phyloP scores from a whole-genome alignment of 2,329 filamentous ascomycete genomes.

The Aspergillus proliferans region DNA sequence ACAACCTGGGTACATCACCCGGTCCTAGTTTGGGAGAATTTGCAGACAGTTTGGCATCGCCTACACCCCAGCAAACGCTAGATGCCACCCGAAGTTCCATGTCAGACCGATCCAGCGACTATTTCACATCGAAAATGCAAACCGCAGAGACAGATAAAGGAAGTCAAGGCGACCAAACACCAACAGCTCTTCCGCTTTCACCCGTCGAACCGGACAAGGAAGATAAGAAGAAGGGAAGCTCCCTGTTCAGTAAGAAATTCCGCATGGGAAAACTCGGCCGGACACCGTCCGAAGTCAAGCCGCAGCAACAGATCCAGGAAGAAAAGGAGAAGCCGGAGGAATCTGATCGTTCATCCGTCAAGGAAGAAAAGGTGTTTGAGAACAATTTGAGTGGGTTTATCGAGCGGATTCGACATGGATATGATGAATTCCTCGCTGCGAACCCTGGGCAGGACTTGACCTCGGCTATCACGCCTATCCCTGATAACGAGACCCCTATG shows the following conservation, averaged over 20 bases:
- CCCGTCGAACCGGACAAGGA: conserved; percentile 55
- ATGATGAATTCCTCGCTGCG: conserved; percentile 37
- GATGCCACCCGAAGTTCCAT: conserved; percentile 46
- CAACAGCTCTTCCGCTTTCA: conserved; percentile 44
- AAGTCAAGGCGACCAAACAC: conserved; percentile 41
- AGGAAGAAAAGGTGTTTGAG: conserved; percentile 41
- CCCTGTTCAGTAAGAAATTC: conserved; percentile 77
- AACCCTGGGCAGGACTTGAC: conserved; percentile 33
- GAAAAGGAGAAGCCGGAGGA: conserved; percentile 58
- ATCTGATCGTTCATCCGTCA: conserved; percentile 47
- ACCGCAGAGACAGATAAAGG: conserved; percentile 48
- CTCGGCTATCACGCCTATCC: conserved; percentile 38
- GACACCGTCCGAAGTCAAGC: conserved; percentile 62
- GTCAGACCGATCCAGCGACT: conserved; percentile 60
- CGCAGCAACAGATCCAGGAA: conserved; percentile 55
- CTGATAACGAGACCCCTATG: conserved; percentile 40
- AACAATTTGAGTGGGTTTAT: conserved; percentile 43
- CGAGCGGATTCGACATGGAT: conserved; percentile 41
- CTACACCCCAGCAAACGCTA: conserved; percentile 43
- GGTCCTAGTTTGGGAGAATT: conserved; percentile 23
- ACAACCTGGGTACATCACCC: conserved; percentile 27
- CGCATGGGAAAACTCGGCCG: conserved; percentile 76
- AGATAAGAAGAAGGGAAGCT: conserved; percentile 53
- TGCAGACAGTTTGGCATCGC: conserved; percentile 35
- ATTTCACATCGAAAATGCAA: conserved; percentile 60